Conservation (phyloP, 192 early-diverging fungal species). For the Backusella parvicylindrica region DNA sequence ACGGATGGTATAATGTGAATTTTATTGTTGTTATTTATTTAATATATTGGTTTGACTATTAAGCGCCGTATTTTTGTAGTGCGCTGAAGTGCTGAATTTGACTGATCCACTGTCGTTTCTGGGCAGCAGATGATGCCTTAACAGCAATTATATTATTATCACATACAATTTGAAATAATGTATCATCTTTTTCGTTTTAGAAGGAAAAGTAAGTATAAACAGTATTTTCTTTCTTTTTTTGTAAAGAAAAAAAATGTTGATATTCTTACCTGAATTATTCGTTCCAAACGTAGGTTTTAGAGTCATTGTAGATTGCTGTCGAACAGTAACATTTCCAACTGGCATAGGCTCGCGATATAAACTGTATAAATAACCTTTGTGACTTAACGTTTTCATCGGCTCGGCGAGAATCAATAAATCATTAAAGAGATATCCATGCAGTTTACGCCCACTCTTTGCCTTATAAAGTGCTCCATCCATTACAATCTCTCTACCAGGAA, state of each 20-base stretch:
- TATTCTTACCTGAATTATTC: slow-evolving; percentile 9
- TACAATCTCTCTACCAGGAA: slow-evolving; percentile 59
- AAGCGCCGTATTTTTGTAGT: not conserved
- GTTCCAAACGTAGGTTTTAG: slow-evolving; percentile 18
- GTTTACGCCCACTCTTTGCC: slow-evolving; percentile 73
- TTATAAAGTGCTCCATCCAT: slow-evolving; percentile 71
- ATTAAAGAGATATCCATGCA: slow-evolving; percentile 71
- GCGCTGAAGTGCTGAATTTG: slow-evolving; percentile 34
- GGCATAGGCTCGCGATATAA: slow-evolving; percentile 41
- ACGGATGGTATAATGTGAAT: not conserved
- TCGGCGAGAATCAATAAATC: slow-evolving; percentile 68
- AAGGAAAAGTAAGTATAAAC: not conserved
- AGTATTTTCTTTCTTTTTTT: not conserved
- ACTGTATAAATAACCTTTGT: slow-evolving; percentile 37
- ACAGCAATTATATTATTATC: slow-evolving; percentile 50
- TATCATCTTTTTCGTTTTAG: slow-evolving; percentile 39
- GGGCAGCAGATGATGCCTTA: slow-evolving; percentile 43
- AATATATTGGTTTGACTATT: not conserved
- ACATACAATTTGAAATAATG: slow-evolving; percentile 60
- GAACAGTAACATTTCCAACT: slow-evolving; percentile 8
- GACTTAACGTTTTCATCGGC: slow-evolving; percentile 33
- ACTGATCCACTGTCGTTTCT: slow-evolving; percentile 62
- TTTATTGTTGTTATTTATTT: slow-evolving; percentile 1
- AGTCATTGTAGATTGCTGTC: slow-evolving; percentile 14
- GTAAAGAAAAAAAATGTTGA: not conserved